Conservation (phyloP, 352 stramenopile genomes). For the Labyrinthula sp. region DNA sequence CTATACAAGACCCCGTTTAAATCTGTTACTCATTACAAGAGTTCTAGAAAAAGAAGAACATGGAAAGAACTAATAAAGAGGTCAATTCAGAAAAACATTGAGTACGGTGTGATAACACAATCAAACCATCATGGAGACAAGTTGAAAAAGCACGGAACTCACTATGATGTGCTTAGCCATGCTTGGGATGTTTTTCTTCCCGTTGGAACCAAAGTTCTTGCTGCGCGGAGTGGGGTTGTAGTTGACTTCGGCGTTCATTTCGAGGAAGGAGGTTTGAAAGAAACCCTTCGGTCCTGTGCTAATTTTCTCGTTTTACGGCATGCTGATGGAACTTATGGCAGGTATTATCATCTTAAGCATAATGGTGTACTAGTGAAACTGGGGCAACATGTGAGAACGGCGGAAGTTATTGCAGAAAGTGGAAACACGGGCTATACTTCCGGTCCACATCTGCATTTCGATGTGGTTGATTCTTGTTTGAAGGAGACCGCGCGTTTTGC, state of each 20-base stretch:
- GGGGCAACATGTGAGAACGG: conserved; percentile 14
- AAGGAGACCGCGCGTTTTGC: conserved; percentile 34
- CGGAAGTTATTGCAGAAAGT: conserved; percentile 29
- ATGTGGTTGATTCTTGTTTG: conserved; percentile 32
- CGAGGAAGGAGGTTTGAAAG: conserved; percentile 20
- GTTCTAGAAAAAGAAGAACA: too few species aligned
- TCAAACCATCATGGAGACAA: too few species aligned
- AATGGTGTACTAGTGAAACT: conserved; percentile 27
- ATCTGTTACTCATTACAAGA: too few species aligned
- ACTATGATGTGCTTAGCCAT: conserved; percentile 31
- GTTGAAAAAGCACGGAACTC: too few species aligned
- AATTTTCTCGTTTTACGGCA: conserved; percentile 37
- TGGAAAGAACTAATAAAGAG: too few species aligned
- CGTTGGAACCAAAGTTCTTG: conserved; percentile 29
- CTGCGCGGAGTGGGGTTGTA: conserved; percentile 31
- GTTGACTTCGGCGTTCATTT: conserved; percentile 32
- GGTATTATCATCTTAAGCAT: conserved; percentile 33
- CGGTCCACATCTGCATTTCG: conserved; percentile 36
- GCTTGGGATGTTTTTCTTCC: conserved; percentile 34
- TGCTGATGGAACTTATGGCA: conserved; percentile 32
- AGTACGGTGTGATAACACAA: too few species aligned
- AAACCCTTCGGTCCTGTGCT: conserved; percentile 23
- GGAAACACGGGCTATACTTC: conserved; percentile 34
- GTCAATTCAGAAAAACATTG: too few species aligned
- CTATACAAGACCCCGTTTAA: too few species aligned